Conservation (phyloP, 495 filamentous ascomycete genomes). For the Xylaria nigripes region DNA sequence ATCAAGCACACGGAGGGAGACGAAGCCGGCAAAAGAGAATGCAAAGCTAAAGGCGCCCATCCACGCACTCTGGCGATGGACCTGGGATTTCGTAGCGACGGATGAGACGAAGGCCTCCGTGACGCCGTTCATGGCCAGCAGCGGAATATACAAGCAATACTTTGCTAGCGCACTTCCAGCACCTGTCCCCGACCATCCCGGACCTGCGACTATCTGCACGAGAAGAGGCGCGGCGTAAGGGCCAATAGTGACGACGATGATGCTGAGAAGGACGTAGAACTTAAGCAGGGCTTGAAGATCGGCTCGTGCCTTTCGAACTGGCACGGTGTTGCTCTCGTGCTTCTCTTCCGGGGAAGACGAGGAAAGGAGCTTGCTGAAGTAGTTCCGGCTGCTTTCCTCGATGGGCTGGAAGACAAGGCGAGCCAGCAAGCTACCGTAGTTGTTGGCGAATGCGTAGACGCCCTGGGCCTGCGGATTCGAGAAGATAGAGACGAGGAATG, state of each 20-base stretch:
- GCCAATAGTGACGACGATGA: conserved; percentile 57
- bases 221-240: conserved; percentile 64
- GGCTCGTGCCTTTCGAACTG: conserved; percentile 29
- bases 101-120: conserved; percentile 87
- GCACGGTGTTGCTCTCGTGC: conserved; percentile 7
- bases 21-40: conserved; percentile 62
- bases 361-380: conserved; percentile 69
- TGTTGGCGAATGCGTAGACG: conserved; percentile 86
- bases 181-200: conserved; percentile 58
- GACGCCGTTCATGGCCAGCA: conserved; percentile 86
- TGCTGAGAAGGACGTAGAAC: conserved; percentile 58
- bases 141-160: conserved; percentile 88
- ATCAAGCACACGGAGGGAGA: conserved; percentile 55
- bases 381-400: conserved; percentile 80
- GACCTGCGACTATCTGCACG: conserved; percentile 64
- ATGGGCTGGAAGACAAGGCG: conserved; percentile 90
- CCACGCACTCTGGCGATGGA: conserved; percentile 68
- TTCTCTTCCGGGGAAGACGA: conserved; percentile 2
- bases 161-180: conserved; percentile 56
- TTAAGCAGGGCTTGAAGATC: conserved; percentile 48
- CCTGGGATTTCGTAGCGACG: conserved; percentile 60
- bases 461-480: conserved; percentile 74
- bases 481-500: conserved; percentile 70
- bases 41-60: conserved; percentile 70
- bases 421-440: conserved; percentile 87